A percentile compares a stretch with the other conserved stretches of the same genome.
Evolutionary conservation across 805 yeast genomes (phyloP).

Genomic region (Saccharomycopsis vini): DNA sequence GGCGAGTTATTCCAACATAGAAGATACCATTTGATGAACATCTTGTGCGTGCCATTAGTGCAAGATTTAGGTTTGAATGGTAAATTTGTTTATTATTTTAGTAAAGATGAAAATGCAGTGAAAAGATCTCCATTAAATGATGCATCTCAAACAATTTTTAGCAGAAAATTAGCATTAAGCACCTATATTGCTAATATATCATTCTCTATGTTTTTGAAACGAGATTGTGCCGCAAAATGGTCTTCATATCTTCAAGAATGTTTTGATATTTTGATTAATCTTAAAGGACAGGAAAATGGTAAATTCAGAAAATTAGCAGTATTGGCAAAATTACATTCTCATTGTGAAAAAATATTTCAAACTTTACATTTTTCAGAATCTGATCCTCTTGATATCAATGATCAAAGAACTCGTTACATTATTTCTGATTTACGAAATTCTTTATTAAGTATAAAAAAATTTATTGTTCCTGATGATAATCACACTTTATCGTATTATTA

Average conservation of each 20-base stretch:
- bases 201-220: slow-evolving; percentile 54
- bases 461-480: slow-evolving; percentile 33
- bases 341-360: slow-evolving; percentile 53
- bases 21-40: slow-evolving; percentile 61
- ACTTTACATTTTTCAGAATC: slow-evolving; percentile 32
- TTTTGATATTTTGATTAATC: slow-evolving; percentile 37
- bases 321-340: slow-evolving; percentile 49
- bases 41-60: slow-evolving; percentile 56
- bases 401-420: slow-evolving; percentile 32
- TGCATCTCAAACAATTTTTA: slow-evolving; percentile 36
- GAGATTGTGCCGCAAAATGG: slow-evolving; percentile 58
- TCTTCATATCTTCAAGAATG: slow-evolving; percentile 52
- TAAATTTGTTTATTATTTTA: slow-evolving; percentile 35
- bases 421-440: slow-evolving; percentile 41
- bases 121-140: slow-evolving; percentile 32
- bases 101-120: slow-evolving; percentile 32
- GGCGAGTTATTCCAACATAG: slow-evolving; percentile 77
- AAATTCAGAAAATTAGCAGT: slow-evolving; percentile 36
- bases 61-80: slow-evolving; percentile 71
- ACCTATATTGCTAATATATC: slow-evolving; percentile 57
- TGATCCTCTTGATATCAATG: slow-evolving; percentile 26
- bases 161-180: slow-evolving; percentile 43
- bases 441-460: slow-evolving; percentile 32
- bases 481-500: slow-evolving; percentile 42
- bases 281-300: not conserved